Evolutionary conservation across 1,139 yeast species (phyloP).

Genomic region (Magnusiomyces suaveolens): DNA sequence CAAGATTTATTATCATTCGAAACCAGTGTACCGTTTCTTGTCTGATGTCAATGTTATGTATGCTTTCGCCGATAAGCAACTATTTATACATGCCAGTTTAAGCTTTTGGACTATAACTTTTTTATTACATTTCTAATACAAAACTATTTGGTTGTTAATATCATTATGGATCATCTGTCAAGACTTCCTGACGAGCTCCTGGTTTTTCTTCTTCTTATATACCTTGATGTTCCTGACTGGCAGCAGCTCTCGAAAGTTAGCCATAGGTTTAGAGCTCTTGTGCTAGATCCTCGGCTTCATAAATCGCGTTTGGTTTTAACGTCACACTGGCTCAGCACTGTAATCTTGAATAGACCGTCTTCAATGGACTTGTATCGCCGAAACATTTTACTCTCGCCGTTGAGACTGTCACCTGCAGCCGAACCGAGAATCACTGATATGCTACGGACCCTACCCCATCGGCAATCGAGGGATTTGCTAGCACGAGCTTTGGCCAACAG

Average conservation of each 20-base stretch:
- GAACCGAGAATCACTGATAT: slow-evolving; percentile 20
- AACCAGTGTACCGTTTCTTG: too few species aligned
- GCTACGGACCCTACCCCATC: slow-evolving; percentile 20
- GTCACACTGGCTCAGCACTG: slow-evolving; percentile 1
- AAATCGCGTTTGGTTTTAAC: slow-evolving; percentile 2
- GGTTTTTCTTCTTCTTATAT: background rate
- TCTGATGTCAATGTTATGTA: background rate
- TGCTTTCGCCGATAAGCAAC: background rate
- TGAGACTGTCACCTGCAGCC: slow-evolving; percentile 23
- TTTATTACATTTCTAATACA: too few species aligned
- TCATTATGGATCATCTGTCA: slow-evolving; percentile 3
- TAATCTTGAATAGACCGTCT: slow-evolving; percentile 19
- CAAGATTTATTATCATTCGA: too few species aligned
- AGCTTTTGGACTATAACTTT: background rate
- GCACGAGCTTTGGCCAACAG: slow-evolving; percentile 20
- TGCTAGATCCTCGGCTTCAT: slow-evolving; percentile 1
- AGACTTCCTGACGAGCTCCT: slow-evolving; percentile 3
- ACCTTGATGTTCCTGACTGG: slow-evolving; percentile 5
- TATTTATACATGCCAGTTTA: background rate
- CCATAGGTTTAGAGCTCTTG: slow-evolving; percentile 1
- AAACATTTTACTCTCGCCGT: slow-evolving; percentile 22
- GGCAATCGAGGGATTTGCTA: slow-evolving; percentile 22
- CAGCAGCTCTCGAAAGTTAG: background rate
- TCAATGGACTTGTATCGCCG: slow-evolving; percentile 21
- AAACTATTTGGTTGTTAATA: background rate